Conservation (phyloP, 1,284 basidiomycete genomes). For the Cryptococcus deneoformans region DNA sequence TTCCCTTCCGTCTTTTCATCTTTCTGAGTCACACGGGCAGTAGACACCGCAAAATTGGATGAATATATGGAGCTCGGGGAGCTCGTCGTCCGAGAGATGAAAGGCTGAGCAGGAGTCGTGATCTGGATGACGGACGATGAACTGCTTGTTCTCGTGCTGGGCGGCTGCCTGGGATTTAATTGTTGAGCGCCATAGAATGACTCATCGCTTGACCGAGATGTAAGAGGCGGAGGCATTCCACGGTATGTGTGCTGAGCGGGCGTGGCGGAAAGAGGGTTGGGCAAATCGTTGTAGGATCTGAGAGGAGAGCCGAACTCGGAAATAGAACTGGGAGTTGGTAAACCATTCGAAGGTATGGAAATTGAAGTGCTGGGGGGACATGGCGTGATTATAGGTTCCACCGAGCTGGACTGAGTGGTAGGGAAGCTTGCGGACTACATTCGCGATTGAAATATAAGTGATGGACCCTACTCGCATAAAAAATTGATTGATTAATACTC, state of each 20-base stretch:
- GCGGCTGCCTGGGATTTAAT: neutral
- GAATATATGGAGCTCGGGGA: too few species aligned
- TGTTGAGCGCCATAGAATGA: neutral
- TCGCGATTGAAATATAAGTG: too few species aligned
- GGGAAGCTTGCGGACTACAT: too few species aligned
- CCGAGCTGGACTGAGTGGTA: too few species aligned
- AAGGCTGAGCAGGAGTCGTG: neutral
- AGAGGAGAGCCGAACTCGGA: conserved; percentile 1
- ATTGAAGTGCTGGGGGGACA: too few species aligned
- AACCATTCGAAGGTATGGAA: too few species aligned
- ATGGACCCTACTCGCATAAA: too few species aligned
- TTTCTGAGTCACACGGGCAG: neutral
- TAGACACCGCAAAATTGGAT: too few species aligned
- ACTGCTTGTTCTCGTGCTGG: neutral
- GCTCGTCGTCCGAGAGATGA: too few species aligned
- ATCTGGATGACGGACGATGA: neutral
- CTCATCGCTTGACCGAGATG: neutral
- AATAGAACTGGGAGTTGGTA: too few species aligned
- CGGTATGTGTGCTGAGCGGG: neutral
- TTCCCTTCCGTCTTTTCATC: neutral
- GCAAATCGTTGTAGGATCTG: conserved; percentile 5
- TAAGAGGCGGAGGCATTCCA: neutral
- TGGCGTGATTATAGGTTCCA: too few species aligned
- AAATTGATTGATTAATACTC: conserved; percentile 48
- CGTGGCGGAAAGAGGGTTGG: neutral